phyloP scores from a whole-genome alignment of 2,329 filamentous ascomycete species.

The Penicillium brevicompactum region DNA sequence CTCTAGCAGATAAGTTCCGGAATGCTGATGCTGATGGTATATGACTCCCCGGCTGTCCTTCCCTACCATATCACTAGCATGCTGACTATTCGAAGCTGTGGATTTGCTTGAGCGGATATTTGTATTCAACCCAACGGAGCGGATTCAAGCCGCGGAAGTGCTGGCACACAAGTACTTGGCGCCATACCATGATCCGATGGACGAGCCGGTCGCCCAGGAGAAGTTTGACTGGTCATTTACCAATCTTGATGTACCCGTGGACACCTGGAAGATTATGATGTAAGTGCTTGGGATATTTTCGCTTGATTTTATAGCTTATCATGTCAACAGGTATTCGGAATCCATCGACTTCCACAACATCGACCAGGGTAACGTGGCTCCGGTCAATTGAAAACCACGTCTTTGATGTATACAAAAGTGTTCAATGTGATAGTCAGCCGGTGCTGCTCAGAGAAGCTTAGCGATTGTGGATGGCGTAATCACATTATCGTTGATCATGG shows the following conservation, averaged over 20 bases:
- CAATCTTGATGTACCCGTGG: conserved; percentile 92
- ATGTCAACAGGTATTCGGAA: conserved; percentile 79
- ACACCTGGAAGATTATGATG: conserved; percentile 99
- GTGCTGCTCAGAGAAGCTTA: no score
- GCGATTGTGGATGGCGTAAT: no score
- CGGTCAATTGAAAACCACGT: no score
- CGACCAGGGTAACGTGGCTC: conserved; percentile 53
- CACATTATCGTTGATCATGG: no score
- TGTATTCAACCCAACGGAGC: conserved; percentile 96
- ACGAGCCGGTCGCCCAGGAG: conserved; percentile 92
- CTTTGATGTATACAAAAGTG: no score
- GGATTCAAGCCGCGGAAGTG: conserved; percentile 82
- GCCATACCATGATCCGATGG: conserved; percentile 95
- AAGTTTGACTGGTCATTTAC: conserved; percentile 99
- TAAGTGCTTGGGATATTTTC: conserved; percentile 51
- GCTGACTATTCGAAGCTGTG: conserved; percentile 62
- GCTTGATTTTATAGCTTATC: conserved; percentile 4
- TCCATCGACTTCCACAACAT: conserved; percentile 99
- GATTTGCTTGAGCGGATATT: conserved; percentile 96
- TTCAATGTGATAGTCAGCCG: no score
- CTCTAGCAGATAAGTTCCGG: conserved; percentile 86
- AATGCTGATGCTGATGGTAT: conserved; percentile 85
- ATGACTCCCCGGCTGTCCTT: conserved; percentile 26
- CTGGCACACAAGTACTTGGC: conserved; percentile 91
- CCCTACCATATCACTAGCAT: not conserved